These are phyloP conservation scores for Ustilago esculenta DNA, from an alignment of 1,284 basidiomycete genomes.

Conservation along the genomic window DNA sequence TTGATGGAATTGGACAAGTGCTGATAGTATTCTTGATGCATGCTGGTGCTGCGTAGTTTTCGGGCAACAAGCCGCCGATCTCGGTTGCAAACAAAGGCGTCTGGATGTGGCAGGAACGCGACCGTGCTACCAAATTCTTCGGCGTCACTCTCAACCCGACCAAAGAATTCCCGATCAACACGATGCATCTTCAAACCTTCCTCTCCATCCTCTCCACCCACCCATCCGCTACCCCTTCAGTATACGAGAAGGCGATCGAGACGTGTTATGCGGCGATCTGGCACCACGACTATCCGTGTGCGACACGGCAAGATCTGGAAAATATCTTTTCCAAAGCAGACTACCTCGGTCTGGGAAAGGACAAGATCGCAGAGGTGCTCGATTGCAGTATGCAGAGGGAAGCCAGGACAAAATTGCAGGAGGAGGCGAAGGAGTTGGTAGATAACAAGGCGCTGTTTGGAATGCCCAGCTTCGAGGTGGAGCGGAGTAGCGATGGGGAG, in stretches of 20 bases:
- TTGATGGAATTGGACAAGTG: too few relatives aligned
- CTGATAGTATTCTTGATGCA: too few relatives aligned
- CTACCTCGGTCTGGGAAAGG: conserved; percentile 14
- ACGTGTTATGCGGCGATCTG: conserved; percentile 53
- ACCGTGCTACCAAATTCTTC: conserved; percentile 48
- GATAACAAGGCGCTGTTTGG: conserved; percentile 49
- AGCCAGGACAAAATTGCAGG: conserved; percentile 15
- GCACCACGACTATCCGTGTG: conserved; percentile 35
- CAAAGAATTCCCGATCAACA: conserved; percentile 58
- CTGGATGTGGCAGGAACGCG: conserved; percentile 54
- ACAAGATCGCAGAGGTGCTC: conserved; percentile 13
- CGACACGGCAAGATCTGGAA: conserved; percentile 38
- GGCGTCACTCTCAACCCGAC: conserved; percentile 54
- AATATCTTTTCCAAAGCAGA: conserved; percentile 20
- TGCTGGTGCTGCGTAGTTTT: too few relatives aligned
- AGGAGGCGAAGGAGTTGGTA: conserved; percentile 36
- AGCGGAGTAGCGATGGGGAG: conserved; percentile 25
- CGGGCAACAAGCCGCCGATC: conserved; percentile 63
- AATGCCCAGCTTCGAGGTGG: conserved; percentile 49
- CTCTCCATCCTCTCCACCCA: conserved; percentile 27
- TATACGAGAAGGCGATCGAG: conserved; percentile 31
- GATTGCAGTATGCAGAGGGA: conserved; percentile 21
- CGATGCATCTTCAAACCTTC: conserved; percentile 47
- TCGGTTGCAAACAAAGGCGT: conserved; percentile 59
- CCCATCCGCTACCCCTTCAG: not conserved